A percentile compares a stretch with the other conserved stretches of the same genome.
phyloP scores from a whole-genome alignment of 768 basidiomycete genomes.

The Kwoniella sp. region DNA sequence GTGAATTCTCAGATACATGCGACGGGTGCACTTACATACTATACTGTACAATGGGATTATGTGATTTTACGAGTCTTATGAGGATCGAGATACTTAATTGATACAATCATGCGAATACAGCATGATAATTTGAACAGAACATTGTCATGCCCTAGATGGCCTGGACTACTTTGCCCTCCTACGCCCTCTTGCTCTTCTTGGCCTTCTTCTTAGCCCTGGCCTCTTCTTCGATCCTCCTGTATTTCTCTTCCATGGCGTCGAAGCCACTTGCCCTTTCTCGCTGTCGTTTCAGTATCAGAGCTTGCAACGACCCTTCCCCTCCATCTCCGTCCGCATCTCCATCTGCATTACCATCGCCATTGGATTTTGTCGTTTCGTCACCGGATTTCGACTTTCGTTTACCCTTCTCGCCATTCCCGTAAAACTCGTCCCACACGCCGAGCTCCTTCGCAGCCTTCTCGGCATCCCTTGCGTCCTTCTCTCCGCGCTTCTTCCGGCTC shows the following conservation, averaged over 20 bases:
- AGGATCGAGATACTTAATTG: too few species aligned
- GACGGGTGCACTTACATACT: too few species aligned
- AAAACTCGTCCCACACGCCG: constrained; percentile 79
- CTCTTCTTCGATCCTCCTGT: constrained; percentile 55
- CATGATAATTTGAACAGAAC: too few species aligned
- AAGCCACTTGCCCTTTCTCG: constrained; percentile 67
- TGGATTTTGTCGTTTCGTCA: constrained; percentile 86
- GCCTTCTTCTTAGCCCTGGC: constrained; percentile 50
- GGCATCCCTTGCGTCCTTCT: constrained; percentile 81
- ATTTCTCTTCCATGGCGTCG: constrained; percentile 60
- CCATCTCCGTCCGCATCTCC: constrained; percentile 32
- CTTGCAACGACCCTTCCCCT: constrained; percentile 65
- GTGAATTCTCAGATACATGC: too few species aligned
- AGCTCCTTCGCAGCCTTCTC: constrained; percentile 78
- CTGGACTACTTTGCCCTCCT: constrained; percentile 60
- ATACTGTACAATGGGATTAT: too few species aligned
- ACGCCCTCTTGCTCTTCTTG: constrained; percentile 58
- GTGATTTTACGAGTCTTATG: too few species aligned
- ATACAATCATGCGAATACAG: too few species aligned
- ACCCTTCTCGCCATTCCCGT: constrained; percentile 76
- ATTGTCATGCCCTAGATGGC: constrained; percentile 34
- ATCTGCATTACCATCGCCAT: constrained; percentile 59
- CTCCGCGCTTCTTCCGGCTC: constrained; percentile 70
- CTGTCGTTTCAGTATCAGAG: constrained; percentile 77
- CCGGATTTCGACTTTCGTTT: constrained; percentile 61